Base-by-base conservation (phyloP, 768 basidiomycete species). In the Boletus vermiculosoides region DNA sequence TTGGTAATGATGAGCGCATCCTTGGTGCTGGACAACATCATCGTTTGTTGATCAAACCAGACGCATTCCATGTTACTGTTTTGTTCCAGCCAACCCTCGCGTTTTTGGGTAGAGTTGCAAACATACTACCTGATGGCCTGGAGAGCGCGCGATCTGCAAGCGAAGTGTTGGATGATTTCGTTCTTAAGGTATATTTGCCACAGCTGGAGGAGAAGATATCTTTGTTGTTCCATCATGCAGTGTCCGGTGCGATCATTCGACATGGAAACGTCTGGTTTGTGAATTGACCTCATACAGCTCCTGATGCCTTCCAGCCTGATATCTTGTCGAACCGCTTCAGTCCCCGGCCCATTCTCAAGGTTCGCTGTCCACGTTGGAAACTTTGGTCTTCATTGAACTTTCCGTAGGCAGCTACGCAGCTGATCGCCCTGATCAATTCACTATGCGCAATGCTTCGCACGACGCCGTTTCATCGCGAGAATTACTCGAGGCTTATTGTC, bases 151-250 rank as follows among this genome's bases (percentile, higher is more conserved):
- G 81, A 50, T 80, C 85, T 2, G 86, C 90, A 28, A 87, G 84
- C 44, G 77, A 82, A 20, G 83, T 95, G 12, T 71, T 98, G 56
- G 93, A 98, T 58, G 92, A 97, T 49, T 98, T 99, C 67, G 93
- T 99, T 13, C 75, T 94, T 42, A 90, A 87, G 54, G 89, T 93
- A 1, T 98, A 96, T 75, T 74, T 98, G 45, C 96, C 96, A 0
- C 95, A 97, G 70, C 72, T 99, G 56, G 95, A 98, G 69, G 95
- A 98, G 69, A 94, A 93, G 69, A 92, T 96, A 47, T 87, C 90
- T 1, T 78, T 82, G 50, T 74, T 97, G 20, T 95, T 97, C 73
- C 93, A 93, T 68, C 83, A 90, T 54, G 87, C 92, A 7, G 85
- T 95, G 25, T 84, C 85, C 22, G 86, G 90, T 90, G 73, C 42